Evolutionary conservation across 805 yeast genomes (phyloP), one percentile per base, ranked within the genome.

Genomic region (Metschnikowia vanudenii): DNA sequence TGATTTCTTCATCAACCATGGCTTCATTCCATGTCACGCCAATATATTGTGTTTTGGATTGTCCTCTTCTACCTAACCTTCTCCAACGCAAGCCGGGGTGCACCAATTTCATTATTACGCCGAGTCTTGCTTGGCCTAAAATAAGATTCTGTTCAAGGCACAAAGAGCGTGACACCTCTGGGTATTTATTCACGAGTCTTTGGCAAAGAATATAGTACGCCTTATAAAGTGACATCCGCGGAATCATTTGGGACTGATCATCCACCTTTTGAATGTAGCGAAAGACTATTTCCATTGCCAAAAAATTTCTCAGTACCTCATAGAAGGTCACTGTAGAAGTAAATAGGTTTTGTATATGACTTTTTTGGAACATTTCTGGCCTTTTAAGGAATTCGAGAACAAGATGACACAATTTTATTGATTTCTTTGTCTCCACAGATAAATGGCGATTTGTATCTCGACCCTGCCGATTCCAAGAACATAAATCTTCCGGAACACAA

Each of bases 1-100:
- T n/a, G n/a, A n/a, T n/a, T 17, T 69, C 71, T 2, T 58, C 61
- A 38, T 55, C 52, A 13, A 70, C 61, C 10, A 71, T 57, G 35
- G 61, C 61, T 14, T 63, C 62, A 47, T 68, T 71, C 74, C 75
- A 69, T 10, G 63, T 52, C 3, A 71, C 69, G 1, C 75, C 75
- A 39, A 70, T 57, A 49, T 71, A 71, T 43, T 71, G 68, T 48
- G 69, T 71, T 51, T 70, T 71, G 5, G 75, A 71, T 41, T 68
- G 73, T n/a, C 76, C 76, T 37, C 76, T 52, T 43, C n/a, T n/a
- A n/a, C n/a, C n/a, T n/a, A n/a, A n/a, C n/a, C n/a, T n/a, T n/a
- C n/a, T n/a, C n/a, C n/a, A 66, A 59, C 3, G 75, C 76, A 37
- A 71, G 59, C 42, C 76, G 1, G 76, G 76, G 48, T 65, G 69